These are phyloP conservation scores for Pythium rhizo-oryzae DNA, from an alignment of 352 stramenopile species.

Conservation along the genomic window DNA sequence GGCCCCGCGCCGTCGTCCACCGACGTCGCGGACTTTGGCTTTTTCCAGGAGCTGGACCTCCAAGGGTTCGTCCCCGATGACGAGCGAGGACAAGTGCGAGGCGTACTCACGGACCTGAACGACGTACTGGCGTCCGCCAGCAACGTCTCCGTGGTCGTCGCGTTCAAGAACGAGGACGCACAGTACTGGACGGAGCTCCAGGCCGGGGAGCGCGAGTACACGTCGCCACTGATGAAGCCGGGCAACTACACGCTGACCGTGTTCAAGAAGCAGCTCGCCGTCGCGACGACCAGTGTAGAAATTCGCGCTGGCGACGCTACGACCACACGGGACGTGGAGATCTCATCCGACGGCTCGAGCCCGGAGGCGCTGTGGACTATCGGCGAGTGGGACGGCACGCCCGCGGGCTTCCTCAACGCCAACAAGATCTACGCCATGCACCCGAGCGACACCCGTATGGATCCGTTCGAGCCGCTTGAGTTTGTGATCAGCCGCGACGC, in stretches of 20 bases:
- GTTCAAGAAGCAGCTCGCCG: slow-evolving; percentile 57
- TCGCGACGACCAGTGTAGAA: slow-evolving; percentile 36
- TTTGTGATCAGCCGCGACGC: slow-evolving; percentile 32
- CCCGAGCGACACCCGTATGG: slow-evolving; percentile 47
- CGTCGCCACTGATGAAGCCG: slow-evolving; percentile 46
- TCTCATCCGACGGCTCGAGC: slow-evolving; percentile 28
- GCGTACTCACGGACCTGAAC: slow-evolving; percentile 39
- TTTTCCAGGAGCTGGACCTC: slow-evolving; percentile 42
- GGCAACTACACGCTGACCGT: slow-evolving; percentile 57
- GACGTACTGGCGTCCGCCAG: slow-evolving; percentile 19
- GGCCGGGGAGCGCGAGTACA: slow-evolving; percentile 28
- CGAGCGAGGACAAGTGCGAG: slow-evolving; percentile 37
- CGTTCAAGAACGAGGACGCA: slow-evolving; percentile 38
- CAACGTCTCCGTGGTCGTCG: slow-evolving; percentile 36
- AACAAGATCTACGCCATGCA: slow-evolving; percentile 64
- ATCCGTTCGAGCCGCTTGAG: slow-evolving; percentile 27
- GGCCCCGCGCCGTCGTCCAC: slow-evolving; percentile 27
- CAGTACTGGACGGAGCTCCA: slow-evolving; percentile 47
- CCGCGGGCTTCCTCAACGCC: slow-evolving; percentile 51
- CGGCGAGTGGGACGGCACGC: slow-evolving; percentile 53
- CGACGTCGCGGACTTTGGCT: slow-evolving; percentile 39
- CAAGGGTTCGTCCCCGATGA: slow-evolving; percentile 41
- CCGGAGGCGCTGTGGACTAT: slow-evolving; percentile 48
- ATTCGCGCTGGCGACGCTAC: slow-evolving; percentile 24
- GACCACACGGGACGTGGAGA: slow-evolving; percentile 21